Percentiles rank a stretch among this genome's conserved stretches.
phyloP scores from a whole-genome alignment of 148 eudicot species.

The Arbutus unedo region DNA sequence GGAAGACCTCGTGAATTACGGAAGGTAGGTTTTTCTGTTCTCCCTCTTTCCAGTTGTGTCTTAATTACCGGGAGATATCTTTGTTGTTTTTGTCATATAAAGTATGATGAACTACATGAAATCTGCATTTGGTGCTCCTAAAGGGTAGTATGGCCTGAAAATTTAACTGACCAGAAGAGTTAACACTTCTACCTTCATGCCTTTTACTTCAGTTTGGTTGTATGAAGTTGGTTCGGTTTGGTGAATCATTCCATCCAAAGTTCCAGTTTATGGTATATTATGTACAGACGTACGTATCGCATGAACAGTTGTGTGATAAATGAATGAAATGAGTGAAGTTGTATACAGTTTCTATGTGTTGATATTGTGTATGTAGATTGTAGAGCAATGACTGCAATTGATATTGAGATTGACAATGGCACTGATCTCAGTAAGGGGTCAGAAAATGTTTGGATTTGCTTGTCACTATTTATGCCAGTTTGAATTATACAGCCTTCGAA shows the following conservation, averaged over 20 bases:
- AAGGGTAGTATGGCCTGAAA: background rate
- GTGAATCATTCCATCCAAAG: background rate
- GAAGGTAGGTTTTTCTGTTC: conserved; percentile 47
- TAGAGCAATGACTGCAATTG: background rate
- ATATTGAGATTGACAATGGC: background rate
- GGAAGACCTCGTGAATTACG: conserved; percentile 38
- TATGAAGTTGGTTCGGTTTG: background rate
- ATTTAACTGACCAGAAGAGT: background rate
- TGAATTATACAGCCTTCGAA: background rate
- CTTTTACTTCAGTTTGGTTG: background rate
- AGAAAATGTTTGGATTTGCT: background rate
- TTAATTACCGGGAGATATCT: background rate
- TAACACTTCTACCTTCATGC: background rate
- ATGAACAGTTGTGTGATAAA: background rate
- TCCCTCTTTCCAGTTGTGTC: background rate
- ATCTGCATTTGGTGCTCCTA: conserved; percentile 2
- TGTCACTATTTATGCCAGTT: background rate
- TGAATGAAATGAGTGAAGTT: background rate
- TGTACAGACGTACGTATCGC: background rate
- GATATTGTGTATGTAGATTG: too few species aligned
- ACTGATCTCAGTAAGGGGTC: background rate
- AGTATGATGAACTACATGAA: background rate
- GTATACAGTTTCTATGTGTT: background rate
- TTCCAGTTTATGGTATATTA: background rate
- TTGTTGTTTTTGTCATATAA: background rate